phyloP scores from a whole-genome alignment of 108 stramenopile genomes.

The Cylindrotheca fusiformis region DNA sequence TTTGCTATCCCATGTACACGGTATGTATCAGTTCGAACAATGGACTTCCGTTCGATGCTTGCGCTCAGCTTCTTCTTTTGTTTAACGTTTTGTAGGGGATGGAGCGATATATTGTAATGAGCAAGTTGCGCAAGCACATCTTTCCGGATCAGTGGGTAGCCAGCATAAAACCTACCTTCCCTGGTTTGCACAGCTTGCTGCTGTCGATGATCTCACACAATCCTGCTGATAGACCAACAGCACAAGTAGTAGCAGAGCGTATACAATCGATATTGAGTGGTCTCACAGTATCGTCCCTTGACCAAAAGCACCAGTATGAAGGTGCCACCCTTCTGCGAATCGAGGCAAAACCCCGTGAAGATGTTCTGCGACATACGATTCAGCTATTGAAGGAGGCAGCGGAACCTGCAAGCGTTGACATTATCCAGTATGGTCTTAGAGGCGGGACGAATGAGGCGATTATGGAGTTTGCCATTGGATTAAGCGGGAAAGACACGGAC shows the following conservation, averaged over 20 bases:
- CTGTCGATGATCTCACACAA: slow-evolving; percentile 62
- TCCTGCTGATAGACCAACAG: slow-evolving; percentile 63
- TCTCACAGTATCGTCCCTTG: slow-evolving; percentile 69
- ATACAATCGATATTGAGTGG: slow-evolving; percentile 68
- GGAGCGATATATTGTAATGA: slow-evolving; percentile 57
- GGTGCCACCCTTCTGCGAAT: slow-evolving; percentile 67
- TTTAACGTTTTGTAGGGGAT: slow-evolving; percentile 35
- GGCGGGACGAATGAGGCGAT: slow-evolving; percentile 30
- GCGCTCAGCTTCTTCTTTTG: background rate
- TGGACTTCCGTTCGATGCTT: background rate
- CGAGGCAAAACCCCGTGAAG: slow-evolving; percentile 61
- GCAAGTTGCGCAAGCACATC: slow-evolving; percentile 35
- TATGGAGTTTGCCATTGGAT: slow-evolving; percentile 50
- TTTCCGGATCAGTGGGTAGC: slow-evolving; percentile 68
- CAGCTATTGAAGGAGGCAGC: slow-evolving; percentile 54
- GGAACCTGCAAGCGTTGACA: slow-evolving; percentile 32
- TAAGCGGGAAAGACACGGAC: slow-evolving; percentile 10
- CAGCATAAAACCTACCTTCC: slow-evolving; percentile 46
- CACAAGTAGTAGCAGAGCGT: slow-evolving; percentile 42
- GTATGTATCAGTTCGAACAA: slow-evolving; percentile 19
- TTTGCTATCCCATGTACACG: slow-evolving; percentile 91
- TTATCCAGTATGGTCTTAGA: slow-evolving; percentile 78
- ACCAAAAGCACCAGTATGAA: slow-evolving; percentile 47
- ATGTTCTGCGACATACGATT: slow-evolving; percentile 61
- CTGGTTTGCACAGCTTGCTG: slow-evolving; percentile 56